A percentile compares a stretch with the other conserved stretches of the same genome.
Conservation (phyloP, 257 asterid genomes). For the Nicotiana benthamiana region DNA sequence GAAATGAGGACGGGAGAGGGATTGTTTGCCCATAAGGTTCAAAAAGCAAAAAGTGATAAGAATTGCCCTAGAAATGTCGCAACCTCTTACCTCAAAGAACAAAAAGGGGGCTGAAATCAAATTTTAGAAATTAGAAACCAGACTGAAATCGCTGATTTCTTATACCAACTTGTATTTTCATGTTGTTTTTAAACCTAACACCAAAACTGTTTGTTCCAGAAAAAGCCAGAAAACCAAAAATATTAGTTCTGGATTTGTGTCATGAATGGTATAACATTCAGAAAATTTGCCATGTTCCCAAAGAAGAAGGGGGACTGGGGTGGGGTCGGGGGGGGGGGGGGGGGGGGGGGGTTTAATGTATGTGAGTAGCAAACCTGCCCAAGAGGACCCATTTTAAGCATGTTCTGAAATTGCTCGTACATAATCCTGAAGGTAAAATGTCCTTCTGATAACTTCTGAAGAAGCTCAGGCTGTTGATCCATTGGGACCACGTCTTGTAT, state of each 20-base stretch:
- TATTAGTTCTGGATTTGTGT: not conserved
- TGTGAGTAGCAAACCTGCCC: slow-evolving; percentile 59
- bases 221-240: not conserved
- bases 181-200: not conserved
- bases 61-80: not conserved
- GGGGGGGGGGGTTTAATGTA: not conserved
- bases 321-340: not conserved
- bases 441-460: slow-evolving; percentile 93
- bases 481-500: slow-evolving; percentile 92
- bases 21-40: not conserved
- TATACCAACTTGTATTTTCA: not conserved
- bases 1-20: not conserved
- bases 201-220: not conserved
- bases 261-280: not conserved
- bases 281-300: not conserved
- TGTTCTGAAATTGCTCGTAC: slow-evolving; percentile 87
- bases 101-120: not conserved
- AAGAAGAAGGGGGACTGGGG: not conserved
- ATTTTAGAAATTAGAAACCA: not conserved
- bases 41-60: not conserved
- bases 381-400: slow-evolving; percentile 91
- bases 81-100: not conserved
- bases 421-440: slow-evolving; percentile 80
- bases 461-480: slow-evolving; percentile 99
- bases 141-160: not conserved